Percentiles rank a stretch among this genome's conserved stretches.
These are phyloP conservation scores for Euptelea pleiosperma DNA, from an alignment of 164 flowering plant genomes.

Conservation along the genomic window DNA sequence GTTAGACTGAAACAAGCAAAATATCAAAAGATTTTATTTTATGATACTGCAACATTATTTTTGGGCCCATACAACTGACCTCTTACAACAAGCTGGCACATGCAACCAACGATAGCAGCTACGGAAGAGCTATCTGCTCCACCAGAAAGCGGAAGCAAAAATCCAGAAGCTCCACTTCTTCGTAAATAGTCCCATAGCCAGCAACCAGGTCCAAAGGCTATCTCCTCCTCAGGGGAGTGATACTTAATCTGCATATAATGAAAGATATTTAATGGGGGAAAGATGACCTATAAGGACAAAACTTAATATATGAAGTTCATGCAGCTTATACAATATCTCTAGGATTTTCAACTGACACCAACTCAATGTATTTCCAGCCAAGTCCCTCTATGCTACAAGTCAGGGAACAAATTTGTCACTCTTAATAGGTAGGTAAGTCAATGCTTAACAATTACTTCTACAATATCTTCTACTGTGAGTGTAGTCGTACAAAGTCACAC, in stretches of 20 bases:
- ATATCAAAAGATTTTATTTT: not conserved
- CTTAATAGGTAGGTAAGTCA: no score
- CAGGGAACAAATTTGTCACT: no score
- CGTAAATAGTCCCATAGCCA: conserved; percentile 98
- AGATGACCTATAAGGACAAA: not conserved
- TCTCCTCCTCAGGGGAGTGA: conserved; percentile 92
- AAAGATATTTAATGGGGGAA: not conserved
- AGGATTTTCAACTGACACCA: no score
- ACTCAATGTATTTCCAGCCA: no score
- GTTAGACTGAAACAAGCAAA: no score
- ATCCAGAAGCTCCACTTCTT: conserved; percentile 98
- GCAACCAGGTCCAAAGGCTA: conserved; percentile 94
- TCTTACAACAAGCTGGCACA: conserved; percentile 96
- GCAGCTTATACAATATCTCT: no score
- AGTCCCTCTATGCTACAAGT: no score
- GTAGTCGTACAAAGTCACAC: no score
- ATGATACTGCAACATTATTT: not conserved
- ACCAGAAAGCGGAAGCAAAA: conserved; percentile 97
- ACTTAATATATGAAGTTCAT: no score
- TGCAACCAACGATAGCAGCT: conserved; percentile 97
- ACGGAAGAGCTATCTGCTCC: conserved; percentile 99
- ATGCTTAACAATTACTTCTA: no score
- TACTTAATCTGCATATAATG: conserved; percentile 52
- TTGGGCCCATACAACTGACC: conserved; percentile 33
- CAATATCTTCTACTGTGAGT: no score